Percentiles rank a stretch among this genome's conserved stretches.
Conservation (phyloP, 1,284 basidiomycete genomes). For the Cystobasidium slooffiae region DNA sequence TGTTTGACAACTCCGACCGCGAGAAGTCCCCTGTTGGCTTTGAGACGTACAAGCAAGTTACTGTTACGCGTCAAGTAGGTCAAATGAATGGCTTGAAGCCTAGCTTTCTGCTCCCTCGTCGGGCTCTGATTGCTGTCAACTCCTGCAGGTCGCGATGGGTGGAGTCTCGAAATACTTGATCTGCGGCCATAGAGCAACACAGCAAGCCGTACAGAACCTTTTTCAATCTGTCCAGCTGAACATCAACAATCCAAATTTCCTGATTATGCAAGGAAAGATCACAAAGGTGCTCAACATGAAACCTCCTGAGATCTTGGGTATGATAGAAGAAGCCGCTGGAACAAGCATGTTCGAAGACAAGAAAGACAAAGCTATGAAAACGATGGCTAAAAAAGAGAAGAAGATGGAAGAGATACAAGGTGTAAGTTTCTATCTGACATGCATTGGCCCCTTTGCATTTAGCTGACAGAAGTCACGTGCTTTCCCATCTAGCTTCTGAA, state of each 20-base stretch:
- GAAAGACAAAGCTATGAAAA: conserved; percentile 96
- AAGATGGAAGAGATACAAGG: conserved; percentile 86
- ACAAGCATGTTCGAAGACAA: conserved; percentile 99
- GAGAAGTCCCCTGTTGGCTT: conserved; percentile 83
- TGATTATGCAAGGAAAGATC: conserved; percentile 93
- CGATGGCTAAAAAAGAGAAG: conserved; percentile 97
- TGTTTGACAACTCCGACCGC: conserved; percentile 97
- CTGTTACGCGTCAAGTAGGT: conserved; percentile 89
- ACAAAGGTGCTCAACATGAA: conserved; percentile 94
- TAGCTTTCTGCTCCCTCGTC: background rate
- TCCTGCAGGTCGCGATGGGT: conserved; percentile 78
- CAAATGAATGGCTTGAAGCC: too few species aligned
- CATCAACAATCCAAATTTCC: conserved; percentile 99
- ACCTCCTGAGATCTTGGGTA: conserved; percentile 93
- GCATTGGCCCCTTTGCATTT: background rate
- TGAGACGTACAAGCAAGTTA: conserved; percentile 84
- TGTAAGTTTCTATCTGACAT: conserved; percentile 53
- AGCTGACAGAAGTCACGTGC: conserved; percentile 8
- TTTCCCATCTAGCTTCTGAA: conserved; percentile 63
- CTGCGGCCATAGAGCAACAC: conserved; percentile 93
- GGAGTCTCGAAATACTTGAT: conserved; percentile 96
- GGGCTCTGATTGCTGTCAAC: background rate
- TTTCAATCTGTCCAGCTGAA: conserved; percentile 98
- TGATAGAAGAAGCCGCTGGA: conserved; percentile 98
- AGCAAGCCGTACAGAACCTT: conserved; percentile 84